Evolutionary conservation across 345 rosid species (phyloP).

Genomic region (Barbarea vulgaris): DNA sequence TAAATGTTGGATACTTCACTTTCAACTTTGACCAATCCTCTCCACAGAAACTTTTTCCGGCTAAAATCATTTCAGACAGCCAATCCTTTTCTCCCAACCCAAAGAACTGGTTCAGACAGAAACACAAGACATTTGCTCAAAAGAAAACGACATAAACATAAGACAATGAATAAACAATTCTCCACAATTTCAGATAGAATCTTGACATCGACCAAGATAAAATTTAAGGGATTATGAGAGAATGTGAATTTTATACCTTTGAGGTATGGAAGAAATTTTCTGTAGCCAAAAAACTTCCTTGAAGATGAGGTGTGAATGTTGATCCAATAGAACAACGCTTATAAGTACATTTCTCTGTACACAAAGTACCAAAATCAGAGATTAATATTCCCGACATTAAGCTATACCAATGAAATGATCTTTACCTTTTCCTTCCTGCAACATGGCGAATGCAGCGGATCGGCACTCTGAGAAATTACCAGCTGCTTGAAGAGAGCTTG

Average conservation of each 20-base stretch:
- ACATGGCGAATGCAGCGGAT: slow-evolving; percentile 60
- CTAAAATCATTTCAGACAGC: slow-evolving; percentile 62
- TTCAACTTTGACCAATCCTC: slow-evolving; percentile 80
- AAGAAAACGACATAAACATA: slow-evolving; percentile 29
- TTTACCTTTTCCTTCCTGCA: slow-evolving; percentile 81
- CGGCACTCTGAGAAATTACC: slow-evolving; percentile 95
- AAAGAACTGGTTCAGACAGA: slow-evolving; percentile 63
- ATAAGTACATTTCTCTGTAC: slow-evolving; percentile 67
- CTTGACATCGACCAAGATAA: slow-evolving; percentile 1
- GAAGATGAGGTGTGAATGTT: slow-evolving; percentile 73
- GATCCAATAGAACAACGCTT: slow-evolving; percentile 74
- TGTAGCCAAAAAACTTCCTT: slow-evolving; percentile 81
- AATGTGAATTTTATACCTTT: slow-evolving; percentile 50
- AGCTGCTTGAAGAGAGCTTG: slow-evolving; percentile 51
- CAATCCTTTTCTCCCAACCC: slow-evolving; percentile 56
- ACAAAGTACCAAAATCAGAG: not conserved
- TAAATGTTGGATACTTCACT: slow-evolving; percentile 54
- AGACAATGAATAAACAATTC: not conserved
- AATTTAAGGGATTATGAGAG: not conserved
- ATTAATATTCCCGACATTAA: not conserved
- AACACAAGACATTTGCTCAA: slow-evolving; percentile 5
- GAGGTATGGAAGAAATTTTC: slow-evolving; percentile 89
- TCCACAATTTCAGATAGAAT: not conserved
- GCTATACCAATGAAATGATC: not conserved
- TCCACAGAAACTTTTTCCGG: slow-evolving; percentile 75